Percentiles rank a stretch among this genome's conserved stretches.
phyloP scores from a whole-genome alignment of 2,329 filamentous ascomycete species.

The Aureobasidium mangrovei region DNA sequence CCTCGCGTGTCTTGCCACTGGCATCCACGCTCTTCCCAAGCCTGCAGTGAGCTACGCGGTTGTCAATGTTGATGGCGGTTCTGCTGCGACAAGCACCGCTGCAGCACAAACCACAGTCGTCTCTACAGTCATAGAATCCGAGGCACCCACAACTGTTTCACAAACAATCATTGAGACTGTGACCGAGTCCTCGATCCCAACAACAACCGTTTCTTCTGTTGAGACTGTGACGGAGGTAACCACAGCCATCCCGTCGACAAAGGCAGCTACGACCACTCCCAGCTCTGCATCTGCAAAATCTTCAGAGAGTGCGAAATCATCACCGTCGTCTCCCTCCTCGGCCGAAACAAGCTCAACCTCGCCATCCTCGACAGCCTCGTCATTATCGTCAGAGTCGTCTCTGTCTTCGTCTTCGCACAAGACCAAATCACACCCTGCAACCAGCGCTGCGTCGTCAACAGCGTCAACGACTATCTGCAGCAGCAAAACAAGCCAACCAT shows the following conservation, averaged over 20 bases:
- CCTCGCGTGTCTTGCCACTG: conserved; percentile 19
- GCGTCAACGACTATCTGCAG: neutral
- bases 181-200: conserved; percentile 3
- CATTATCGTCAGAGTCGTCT: neutral
- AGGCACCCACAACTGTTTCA: conserved; percentile 9
- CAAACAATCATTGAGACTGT: conserved; percentile 12
- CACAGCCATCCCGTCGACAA: conserved; percentile 8
- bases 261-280: neutral
- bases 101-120: conserved; percentile 18
- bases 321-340: neutral
- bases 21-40: conserved; percentile 22
- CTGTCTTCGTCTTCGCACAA: too few relatives aligned
- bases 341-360: neutral
- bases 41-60: conserved; percentile 24
- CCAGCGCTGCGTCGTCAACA: neutral
- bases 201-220: conserved; percentile 1
- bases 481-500: neutral
- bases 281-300: conserved; percentile 8
- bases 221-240: conserved; percentile 10
- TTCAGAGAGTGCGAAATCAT: neutral
- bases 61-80: conserved; percentile 22
- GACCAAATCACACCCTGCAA: too few relatives aligned
- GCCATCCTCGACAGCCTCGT: neutral
- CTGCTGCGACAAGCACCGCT: conserved; percentile 15
- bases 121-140: conserved; percentile 19